Evolutionary conservation across 306 rosid genomes (phyloP).

Genomic region (Acacia crassicarpa): DNA sequence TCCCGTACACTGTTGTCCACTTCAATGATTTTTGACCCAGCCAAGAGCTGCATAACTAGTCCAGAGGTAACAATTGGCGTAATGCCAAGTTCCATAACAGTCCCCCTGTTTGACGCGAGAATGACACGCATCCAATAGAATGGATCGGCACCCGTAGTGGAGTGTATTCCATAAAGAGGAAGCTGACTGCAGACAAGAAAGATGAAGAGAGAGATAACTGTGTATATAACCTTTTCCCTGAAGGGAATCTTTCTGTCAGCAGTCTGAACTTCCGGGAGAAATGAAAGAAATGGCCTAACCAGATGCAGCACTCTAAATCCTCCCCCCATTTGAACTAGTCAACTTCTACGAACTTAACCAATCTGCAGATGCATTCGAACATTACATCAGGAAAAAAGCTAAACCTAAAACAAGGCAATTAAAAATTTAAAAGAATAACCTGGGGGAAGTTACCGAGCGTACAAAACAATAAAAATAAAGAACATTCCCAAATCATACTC

Average conservation of each 20-base stretch:
- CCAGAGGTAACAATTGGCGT: constrained; percentile 97
- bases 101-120: constrained; percentile 91
- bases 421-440: background rate
- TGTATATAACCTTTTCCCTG: constrained; percentile 94
- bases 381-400: background rate
- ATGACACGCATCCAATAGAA: constrained; percentile 98
- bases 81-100: constrained; percentile 97
- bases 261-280: constrained; percentile 90
- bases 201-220: constrained; percentile 83
- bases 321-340: constrained; percentile 65
- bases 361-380: background rate
- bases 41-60: constrained; percentile 88
- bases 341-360: background rate
- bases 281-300: constrained; percentile 88
- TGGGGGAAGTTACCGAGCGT: background rate
- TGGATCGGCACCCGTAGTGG: constrained; percentile 94
- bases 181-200: constrained; percentile 95
- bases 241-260: constrained; percentile 89
- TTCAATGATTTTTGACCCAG: constrained; percentile 86
- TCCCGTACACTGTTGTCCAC: constrained; percentile 95
- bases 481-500: background rate
- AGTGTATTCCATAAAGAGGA: constrained; percentile 94
- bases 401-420: background rate
- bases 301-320: constrained; percentile 95
- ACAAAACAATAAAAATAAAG: background rate